phyloP scores from a whole-genome alignment of 1,139 yeast genomes.

The Pneumocystis jirovecii region DNA sequence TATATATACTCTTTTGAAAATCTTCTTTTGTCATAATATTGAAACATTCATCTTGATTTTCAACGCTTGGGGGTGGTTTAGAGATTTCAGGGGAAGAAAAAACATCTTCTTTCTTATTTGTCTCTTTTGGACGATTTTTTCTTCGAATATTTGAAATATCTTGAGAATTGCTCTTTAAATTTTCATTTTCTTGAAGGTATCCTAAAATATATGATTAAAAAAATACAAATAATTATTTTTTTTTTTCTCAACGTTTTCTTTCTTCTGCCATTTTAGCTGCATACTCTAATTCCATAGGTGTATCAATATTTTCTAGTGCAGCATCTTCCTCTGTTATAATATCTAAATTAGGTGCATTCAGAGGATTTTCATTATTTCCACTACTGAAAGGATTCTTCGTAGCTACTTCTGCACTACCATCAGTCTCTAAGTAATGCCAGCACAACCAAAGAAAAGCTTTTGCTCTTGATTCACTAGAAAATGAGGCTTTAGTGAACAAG shows the following conservation, averaged over 20 bases:
- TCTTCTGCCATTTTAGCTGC: conserved; percentile 1
- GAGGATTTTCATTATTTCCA: conserved; percentile 20
- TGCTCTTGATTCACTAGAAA: conserved; percentile 49
- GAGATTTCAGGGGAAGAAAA: neutral
- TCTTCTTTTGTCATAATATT: neutral
- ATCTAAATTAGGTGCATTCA: conserved; percentile 34
- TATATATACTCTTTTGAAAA: neutral
- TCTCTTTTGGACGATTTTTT: neutral
- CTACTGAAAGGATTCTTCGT: conserved; percentile 51
- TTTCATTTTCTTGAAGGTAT: neutral
- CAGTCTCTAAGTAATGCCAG: conserved; percentile 66
- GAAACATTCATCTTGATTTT: neutral
- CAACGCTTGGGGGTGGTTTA: neutral
- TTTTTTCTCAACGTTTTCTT: neutral
- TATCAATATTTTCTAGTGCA: conserved; percentile 44
- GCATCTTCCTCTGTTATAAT: conserved; percentile 29
- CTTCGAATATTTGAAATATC: neutral
- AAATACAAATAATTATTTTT: neutral
- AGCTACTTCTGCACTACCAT: conserved; percentile 39
- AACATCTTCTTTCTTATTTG: neutral
- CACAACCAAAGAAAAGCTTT: conserved; percentile 67
- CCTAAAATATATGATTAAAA: neutral
- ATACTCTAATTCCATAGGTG: neutral
- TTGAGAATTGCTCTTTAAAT: neutral
- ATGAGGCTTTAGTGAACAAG: conserved; percentile 40